Conservation (phyloP, 169 alveolate genomes). For the Cryptosporidium viatorum region DNA sequence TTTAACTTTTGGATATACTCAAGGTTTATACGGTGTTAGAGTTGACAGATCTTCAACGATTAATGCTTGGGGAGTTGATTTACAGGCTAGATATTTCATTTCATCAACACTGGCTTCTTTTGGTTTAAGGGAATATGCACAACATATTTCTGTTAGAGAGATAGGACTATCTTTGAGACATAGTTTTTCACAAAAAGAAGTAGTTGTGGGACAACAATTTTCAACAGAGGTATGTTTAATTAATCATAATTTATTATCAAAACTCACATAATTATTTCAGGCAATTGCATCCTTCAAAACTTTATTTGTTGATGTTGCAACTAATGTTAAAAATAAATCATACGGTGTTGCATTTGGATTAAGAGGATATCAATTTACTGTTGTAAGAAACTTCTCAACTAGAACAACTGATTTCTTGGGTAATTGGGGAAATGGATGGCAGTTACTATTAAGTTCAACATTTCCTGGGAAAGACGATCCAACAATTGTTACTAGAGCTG, state of each 20-base stretch:
- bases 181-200: slow-evolving; percentile 36
- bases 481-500: slow-evolving; percentile 48
- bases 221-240: slow-evolving; percentile 63
- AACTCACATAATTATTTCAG: background rate
- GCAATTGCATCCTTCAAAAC: slow-evolving; percentile 74
- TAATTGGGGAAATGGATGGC: slow-evolving; percentile 76
- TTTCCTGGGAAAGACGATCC: slow-evolving; percentile 39
- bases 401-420: slow-evolving; percentile 70
- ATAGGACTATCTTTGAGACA: slow-evolving; percentile 58
- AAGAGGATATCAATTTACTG: slow-evolving; percentile 74
- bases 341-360: slow-evolving; percentile 69
- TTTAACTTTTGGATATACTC: slow-evolving; percentile 66
- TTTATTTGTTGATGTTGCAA: slow-evolving; percentile 53
- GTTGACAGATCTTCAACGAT: slow-evolving; percentile 60
- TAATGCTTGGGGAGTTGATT: slow-evolving; percentile 73
- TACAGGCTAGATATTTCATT: slow-evolving; percentile 62
- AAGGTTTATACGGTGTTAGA: slow-evolving; percentile 65
- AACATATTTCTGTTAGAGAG: slow-evolving; percentile 64
- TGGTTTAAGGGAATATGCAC: slow-evolving; percentile 73
- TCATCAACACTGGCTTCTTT: slow-evolving; percentile 68
- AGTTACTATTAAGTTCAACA: slow-evolving; percentile 47
- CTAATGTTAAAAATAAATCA: slow-evolving; percentile 48
- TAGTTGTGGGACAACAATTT: slow-evolving; percentile 59
- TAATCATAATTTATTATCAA: background rate
- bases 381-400: slow-evolving; percentile 43